Base-by-base conservation (phyloP, 352 stramenopile genomes). In the Globisporangium lucens region DNA sequence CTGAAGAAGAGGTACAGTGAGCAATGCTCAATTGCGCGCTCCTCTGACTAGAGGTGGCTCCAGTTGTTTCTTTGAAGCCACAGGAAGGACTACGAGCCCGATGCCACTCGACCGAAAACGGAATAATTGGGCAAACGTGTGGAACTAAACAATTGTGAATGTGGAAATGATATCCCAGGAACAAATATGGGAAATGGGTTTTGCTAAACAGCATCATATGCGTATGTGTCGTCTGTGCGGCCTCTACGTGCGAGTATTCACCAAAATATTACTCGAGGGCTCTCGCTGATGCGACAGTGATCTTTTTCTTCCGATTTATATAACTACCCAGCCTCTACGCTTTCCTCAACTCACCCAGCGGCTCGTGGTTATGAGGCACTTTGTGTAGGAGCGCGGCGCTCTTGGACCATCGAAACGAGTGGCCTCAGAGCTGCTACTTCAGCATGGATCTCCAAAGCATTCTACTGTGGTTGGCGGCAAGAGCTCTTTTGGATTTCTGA, bases 331-430 rank as follows among this genome's bases (percentile, higher is more conserved):
- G 6, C 43, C 17, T 51, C 17, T 51, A 51, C 43, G 17, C 43
- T 22, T 24, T 22, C 7, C 15, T 51, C 13, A n/a, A 20, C 17
- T 49, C 43, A 51, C 43, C 43, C 43, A 51, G 27, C 8, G 15
- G 15, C 30, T 61, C 55, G 55, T 61, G 55, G 55, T 24, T 6
- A 35, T 22, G 30, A 38, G 27, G 56, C 56, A 24, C 20, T 33
- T 47, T 61, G 20, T 27, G 56, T 61, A 61, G 56, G 56, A 61
- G 56, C 56, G 56, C 4, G 56, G 10, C 56, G n/a, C 33, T 61
- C 55, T 61, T 7, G 1, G 30, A 47, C 7, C 30, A 61, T 61
- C 33, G 56, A 49, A 47, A 61, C 15, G 56, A 61, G 56, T 43
- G 56, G 56, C 56, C 33, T n/a, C 20, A 8, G 56, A 4, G 9